A percentile compares a stretch with the other conserved stretches of the same genome.
These are phyloP conservation scores for Glycine soja DNA, from an alignment of 306 rosid species.

Conservation along the genomic window DNA sequence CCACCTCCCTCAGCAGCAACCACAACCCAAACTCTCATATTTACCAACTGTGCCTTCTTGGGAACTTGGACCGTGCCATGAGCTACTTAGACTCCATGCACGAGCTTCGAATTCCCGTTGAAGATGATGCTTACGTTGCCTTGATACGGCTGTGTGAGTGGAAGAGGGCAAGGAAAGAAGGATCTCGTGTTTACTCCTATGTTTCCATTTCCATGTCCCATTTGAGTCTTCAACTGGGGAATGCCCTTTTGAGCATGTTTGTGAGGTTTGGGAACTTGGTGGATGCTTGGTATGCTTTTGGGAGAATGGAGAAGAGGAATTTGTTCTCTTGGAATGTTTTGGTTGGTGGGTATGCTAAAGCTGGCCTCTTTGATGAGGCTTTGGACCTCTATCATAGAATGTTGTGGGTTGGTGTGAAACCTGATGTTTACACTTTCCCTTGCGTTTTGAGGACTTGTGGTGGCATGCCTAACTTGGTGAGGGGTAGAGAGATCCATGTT, in stretches of 20 bases:
- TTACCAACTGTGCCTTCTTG: slow-evolving; percentile 65
- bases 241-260: slow-evolving; percentile 84
- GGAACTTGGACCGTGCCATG: slow-evolving; percentile 69
- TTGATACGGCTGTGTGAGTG: slow-evolving; percentile 78
- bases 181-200: slow-evolving; percentile 65
- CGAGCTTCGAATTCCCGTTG: slow-evolving; percentile 66
- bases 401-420: slow-evolving; percentile 89
- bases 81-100: slow-evolving; percentile 74
- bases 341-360: slow-evolving; percentile 94
- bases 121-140: slow-evolving; percentile 73
- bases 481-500: slow-evolving; percentile 85
- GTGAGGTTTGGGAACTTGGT: slow-evolving; percentile 85
- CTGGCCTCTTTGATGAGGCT: slow-evolving; percentile 86
- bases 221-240: slow-evolving; percentile 76
- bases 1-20: slow-evolving; percentile 41
- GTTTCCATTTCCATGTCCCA: slow-evolving; percentile 54
- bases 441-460: slow-evolving; percentile 95
- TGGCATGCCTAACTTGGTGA: slow-evolving; percentile 68
- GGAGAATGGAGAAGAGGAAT: slow-evolving; percentile 81
- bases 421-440: slow-evolving; percentile 91
- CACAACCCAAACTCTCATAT: slow-evolving; percentile 65
- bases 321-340: slow-evolving; percentile 92
- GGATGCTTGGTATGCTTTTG: slow-evolving; percentile 94
- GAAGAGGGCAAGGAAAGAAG: slow-evolving; percentile 75
- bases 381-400: slow-evolving; percentile 84